Percentiles rank a stretch among this genome's conserved stretches.
These are phyloP conservation scores for Ramaria rubella DNA, from an alignment of 768 basidiomycete species.

Conservation along the genomic window DNA sequence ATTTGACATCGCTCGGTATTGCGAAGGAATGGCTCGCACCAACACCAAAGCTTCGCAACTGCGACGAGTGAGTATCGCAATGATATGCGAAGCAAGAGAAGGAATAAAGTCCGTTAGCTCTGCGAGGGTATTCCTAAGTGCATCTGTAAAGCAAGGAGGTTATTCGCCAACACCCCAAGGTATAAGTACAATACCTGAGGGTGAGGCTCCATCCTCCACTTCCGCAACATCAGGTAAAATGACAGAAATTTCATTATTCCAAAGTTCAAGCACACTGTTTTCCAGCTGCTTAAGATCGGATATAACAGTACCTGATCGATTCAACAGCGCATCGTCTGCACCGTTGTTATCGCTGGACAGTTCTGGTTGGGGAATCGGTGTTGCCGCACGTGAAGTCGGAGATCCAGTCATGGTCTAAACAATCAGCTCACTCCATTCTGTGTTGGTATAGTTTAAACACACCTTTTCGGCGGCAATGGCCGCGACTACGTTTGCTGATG, in stretches of 20 bases:
- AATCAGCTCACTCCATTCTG: neutral
- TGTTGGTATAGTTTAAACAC: constrained; percentile 2
- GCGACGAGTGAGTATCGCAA: constrained; percentile 66
- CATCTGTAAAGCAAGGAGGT: constrained; percentile 13
- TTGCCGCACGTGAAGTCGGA: constrained; percentile 40
- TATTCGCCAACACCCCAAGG: neutral
- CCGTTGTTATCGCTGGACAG: constrained; percentile 46
- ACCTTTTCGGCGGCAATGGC: constrained; percentile 32
- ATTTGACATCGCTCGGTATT: constrained; percentile 80
- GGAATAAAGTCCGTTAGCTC: constrained; percentile 45
- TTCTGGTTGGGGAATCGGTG: constrained; percentile 46
- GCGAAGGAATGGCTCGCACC: constrained; percentile 83
- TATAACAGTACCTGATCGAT: constrained; percentile 59
- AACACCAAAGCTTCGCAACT: constrained; percentile 80
- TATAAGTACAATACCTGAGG: neutral
- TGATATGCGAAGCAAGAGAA: constrained; percentile 55
- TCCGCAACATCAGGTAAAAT: constrained; percentile 35
- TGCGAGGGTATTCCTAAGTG: constrained; percentile 46
- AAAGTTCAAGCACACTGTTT: constrained; percentile 47
- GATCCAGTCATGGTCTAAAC: constrained; percentile 17
- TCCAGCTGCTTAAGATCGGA: constrained; percentile 60
- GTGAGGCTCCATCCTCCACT: neutral
- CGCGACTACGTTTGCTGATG: constrained; percentile 27
- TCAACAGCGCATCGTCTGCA: constrained; percentile 58
- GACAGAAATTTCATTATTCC: constrained; percentile 53